Percentiles rank a stretch among this genome's conserved stretches.
These are phyloP conservation scores for Paracoccidioides lutzii DNA, from an alignment of 2,329 filamentous ascomycete genomes.

Conservation along the genomic window DNA sequence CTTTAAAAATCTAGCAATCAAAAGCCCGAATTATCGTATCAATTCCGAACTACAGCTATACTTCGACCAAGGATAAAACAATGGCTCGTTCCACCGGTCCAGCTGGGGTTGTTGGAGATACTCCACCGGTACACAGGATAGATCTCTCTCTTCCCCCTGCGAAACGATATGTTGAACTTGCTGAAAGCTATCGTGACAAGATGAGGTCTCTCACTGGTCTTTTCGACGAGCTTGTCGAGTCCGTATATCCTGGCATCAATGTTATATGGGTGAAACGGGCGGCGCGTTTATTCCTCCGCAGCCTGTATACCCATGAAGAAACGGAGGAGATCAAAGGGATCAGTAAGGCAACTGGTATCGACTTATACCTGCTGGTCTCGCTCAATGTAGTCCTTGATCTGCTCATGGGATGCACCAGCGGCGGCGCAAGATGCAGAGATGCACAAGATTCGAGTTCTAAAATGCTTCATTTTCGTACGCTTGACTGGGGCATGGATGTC, in stretches of 20 bases:
- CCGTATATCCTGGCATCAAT: conserved; percentile 18
- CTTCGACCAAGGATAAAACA: not conserved
- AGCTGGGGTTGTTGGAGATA: conserved; percentile 5
- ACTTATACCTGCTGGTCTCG: conserved; percentile 47
- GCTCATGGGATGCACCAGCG: conserved; percentile 53
- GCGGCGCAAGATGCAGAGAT: conserved; percentile 26
- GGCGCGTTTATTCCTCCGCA: conserved; percentile 37
- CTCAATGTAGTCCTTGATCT: conserved; percentile 52
- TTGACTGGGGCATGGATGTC: conserved; percentile 44
- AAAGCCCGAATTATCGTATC: not conserved
- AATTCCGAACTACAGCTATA: not conserved
- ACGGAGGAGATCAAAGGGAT: conserved; percentile 50
- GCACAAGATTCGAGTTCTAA: conserved; percentile 9
- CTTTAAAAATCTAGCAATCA: not conserved
- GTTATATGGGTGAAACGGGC: conserved; percentile 22
- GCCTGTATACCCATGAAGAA: conserved; percentile 43
- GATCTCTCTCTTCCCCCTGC: conserved; percentile 43
- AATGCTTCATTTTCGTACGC: conserved; percentile 30
- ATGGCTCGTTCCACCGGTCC: not conserved
- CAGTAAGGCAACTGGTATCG: conserved; percentile 36
- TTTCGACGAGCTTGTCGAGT: conserved; percentile 39
- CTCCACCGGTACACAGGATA: conserved; percentile 34
- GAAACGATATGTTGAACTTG: conserved; percentile 40
- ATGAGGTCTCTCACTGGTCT: conserved; percentile 35
- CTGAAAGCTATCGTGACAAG: conserved; percentile 32